These are phyloP conservation scores for Penicillium sumatraense DNA, from an alignment of 2,329 filamentous ascomycete species.

Conservation along the genomic window DNA sequence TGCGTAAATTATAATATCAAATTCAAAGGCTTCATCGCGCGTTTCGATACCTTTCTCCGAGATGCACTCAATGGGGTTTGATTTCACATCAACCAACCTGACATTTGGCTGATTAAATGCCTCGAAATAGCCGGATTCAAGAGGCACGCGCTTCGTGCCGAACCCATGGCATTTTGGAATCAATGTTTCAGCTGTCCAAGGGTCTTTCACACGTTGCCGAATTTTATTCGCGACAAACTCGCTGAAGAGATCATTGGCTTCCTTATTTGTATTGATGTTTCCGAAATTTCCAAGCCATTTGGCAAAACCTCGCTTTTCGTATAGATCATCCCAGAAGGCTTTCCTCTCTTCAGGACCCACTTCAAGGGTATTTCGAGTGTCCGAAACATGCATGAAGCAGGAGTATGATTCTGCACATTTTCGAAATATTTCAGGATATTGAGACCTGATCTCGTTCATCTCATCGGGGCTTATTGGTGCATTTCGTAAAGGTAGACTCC, in stretches of 20 bases:
- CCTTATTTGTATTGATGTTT: conserved; percentile 13
- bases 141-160: conserved; percentile 14
- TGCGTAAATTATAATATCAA: conserved; percentile 17
- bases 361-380: conserved; percentile 2
- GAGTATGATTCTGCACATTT: conserved; percentile 14
- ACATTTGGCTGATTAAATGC: conserved; percentile 15
- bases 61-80: conserved; percentile 13
- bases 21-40: conserved; percentile 3
- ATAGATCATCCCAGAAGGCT: conserved; percentile 21
- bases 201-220: conserved; percentile 12
- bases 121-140: conserved; percentile 16
- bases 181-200: conserved; percentile 9
- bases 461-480: conserved; percentile 19
- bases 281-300: conserved; percentile 33
- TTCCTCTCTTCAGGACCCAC: conserved; percentile 6
- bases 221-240: conserved; percentile 19
- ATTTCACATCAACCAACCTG: conserved; percentile 9
- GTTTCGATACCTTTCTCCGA: conserved; percentile 14
- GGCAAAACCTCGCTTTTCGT: conserved; percentile 21
- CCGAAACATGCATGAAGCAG: conserved; percentile 18
- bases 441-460: conserved; percentile 13
- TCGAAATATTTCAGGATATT: conserved; percentile 20
- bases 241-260: conserved; percentile 13
- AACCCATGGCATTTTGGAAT: conserved; percentile 19
- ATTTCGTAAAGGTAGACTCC: conserved; percentile 30